Conservation (phyloP, 768 basidiomycete species). For the Pleurotus platypus region DNA sequence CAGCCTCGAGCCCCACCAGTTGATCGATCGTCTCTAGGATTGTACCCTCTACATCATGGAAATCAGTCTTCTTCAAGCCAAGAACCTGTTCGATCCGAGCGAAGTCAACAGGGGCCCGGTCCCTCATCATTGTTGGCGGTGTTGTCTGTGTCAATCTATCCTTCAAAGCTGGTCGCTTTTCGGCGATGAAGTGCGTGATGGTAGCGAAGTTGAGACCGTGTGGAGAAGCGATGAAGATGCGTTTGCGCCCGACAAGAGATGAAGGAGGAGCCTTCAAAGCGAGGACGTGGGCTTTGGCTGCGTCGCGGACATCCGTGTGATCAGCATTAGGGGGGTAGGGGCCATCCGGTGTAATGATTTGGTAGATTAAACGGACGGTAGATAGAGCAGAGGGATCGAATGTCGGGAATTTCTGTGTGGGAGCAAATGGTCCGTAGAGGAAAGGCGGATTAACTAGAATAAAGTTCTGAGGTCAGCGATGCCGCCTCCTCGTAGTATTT, state of each 20-base stretch:
- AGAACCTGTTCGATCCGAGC: constrained; percentile 25
- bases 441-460: constrained; percentile 32
- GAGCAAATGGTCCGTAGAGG: constrained; percentile 33
- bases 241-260: constrained; percentile 26
- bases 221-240: constrained; percentile 28
- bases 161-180: constrained; percentile 25
- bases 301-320: constrained; percentile 32
- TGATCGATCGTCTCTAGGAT: constrained; percentile 26
- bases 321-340: constrained; percentile 17
- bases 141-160: constrained; percentile 19
- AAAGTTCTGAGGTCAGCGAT: background rate
- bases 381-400: constrained; percentile 22
- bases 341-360: constrained; percentile 23
- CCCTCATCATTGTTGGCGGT: constrained; percentile 14
- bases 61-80: constrained; percentile 28
- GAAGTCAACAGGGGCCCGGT: constrained; percentile 25
- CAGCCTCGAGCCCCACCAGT: constrained; percentile 9
- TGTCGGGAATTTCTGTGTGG: constrained; percentile 18
- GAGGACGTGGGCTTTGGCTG: constrained; percentile 28
- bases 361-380: constrained; percentile 25
- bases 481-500: background rate
- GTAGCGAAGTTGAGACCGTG: constrained; percentile 19
- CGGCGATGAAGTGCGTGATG: constrained; percentile 20
- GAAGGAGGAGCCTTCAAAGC: constrained; percentile 24
- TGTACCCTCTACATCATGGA: constrained; percentile 26